Base-by-base conservation (phyloP, 1,139 yeast species). In the Candida pseudoviswanathii region DNA sequence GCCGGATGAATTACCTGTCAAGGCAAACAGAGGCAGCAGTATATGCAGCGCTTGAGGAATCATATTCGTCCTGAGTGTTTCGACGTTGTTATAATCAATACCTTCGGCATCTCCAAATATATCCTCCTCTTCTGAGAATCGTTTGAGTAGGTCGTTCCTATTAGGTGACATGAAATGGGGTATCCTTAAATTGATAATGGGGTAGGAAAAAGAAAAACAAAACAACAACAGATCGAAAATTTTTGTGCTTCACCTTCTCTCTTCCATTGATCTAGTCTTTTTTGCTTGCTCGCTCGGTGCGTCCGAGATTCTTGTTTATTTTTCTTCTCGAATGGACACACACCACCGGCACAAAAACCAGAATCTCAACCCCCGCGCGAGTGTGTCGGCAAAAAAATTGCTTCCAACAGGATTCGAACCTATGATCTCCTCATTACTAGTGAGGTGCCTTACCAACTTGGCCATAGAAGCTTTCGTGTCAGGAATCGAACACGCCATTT, bases 341-440 rank as follows among this genome's bases (percentile, higher is more conserved):
- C 30, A 27, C 30, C 36, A 11, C 8, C 6, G 21, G 21, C 36
- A 32, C 16, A 16, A 16, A 32, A 32, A 32, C 6, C 6, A 32
- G 6, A 32, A 11, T 16, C 16, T 16, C 16, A 16, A 16, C 16
- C 16, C 16, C 16, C 16, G 16, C 16, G 16, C 16, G 16, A 16
- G 16, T 16, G 16, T 16, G 16, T 16, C 16, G 16, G 16, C 16
- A 32, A 31, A 31, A 31, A 31, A 31, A 10, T 29, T 83, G 88
- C 87, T 85, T 81, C 80, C 84, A 81, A 81, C 83, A 87, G 83
- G 88, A 83, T 75, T 84, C 85, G 89, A 84, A 84, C 89, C 84
- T 88, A 82, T 84, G 90, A 85, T 85, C 90, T 85, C 87, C 84
- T 83, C 89, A 85, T 85, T 85, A 85, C 89, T 85, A 85, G 90